Evolutionary conservation across 805 yeast genomes (phyloP).

Genomic region (Yarrowia alimentaria): DNA sequence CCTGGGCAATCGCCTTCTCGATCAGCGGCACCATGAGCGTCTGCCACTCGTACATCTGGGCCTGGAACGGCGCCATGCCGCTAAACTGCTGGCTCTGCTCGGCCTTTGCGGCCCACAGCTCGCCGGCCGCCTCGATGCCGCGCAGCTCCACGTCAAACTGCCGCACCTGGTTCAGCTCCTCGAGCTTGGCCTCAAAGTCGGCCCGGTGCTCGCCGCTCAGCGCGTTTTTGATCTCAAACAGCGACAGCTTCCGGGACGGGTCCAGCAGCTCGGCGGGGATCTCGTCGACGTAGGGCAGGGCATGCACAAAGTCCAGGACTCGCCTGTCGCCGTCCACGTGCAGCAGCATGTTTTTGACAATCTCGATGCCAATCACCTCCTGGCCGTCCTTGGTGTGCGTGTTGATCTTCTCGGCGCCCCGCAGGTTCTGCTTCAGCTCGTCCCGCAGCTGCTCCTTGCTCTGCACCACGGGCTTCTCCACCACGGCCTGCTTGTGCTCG

Average conservation of each 20-base stretch:
- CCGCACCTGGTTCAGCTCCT: conserved; percentile 68
- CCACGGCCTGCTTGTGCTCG: not conserved
- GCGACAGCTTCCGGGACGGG: conserved; percentile 49
- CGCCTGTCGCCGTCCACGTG: conserved; percentile 22
- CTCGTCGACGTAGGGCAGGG: not conserved
- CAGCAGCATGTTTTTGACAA: conserved; percentile 12
- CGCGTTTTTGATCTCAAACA: conserved; percentile 61
- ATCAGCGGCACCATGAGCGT: conserved; percentile 68
- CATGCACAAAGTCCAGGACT: not conserved
- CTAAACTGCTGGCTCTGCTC: conserved; percentile 42
- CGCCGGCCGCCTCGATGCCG: conserved; percentile 81
- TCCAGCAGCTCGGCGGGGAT: conserved; percentile 31
- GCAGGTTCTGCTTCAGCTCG: not conserved
- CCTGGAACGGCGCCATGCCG: conserved; percentile 8
- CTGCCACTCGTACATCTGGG: conserved; percentile 79
- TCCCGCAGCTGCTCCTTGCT: not conserved
- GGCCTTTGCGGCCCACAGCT: conserved; percentile 82
- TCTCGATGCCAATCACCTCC: conserved; percentile 6
- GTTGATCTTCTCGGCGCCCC: not conserved
- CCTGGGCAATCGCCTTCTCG: conserved; percentile 60
- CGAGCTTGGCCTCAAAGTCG: conserved; percentile 64
- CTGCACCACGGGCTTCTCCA: not conserved
- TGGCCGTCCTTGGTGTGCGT: conserved; percentile 13
- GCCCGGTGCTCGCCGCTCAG: conserved; percentile 48
- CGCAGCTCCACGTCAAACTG: conserved; percentile 73